Evolutionary conservation across 2,329 filamentous ascomycete species (phyloP).

Genomic region (Ceratocystis cacaofunesta): DNA sequence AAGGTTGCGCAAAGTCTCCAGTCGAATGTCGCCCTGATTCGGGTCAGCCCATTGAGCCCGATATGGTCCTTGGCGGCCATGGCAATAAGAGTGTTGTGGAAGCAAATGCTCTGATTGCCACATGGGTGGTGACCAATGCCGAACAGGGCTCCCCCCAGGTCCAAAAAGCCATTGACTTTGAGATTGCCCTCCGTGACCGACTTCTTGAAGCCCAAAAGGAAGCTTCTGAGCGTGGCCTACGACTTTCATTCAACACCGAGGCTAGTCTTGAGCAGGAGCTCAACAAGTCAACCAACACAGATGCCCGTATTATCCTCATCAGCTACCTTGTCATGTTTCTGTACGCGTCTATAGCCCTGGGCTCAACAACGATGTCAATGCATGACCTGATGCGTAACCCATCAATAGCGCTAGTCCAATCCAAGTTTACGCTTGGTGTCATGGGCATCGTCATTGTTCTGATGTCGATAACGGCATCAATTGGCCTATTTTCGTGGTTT

Average conservation of each 20-base stretch:
- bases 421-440: constrained; percentile 91
- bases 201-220: constrained; percentile 69
- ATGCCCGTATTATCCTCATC: constrained; percentile 89
- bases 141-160: constrained; percentile 58
- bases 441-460: constrained; percentile 89
- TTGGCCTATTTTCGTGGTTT: constrained; percentile 82
- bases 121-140: constrained; percentile 88
- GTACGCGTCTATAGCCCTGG: constrained; percentile 84
- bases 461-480: constrained; percentile 92
- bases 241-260: constrained; percentile 89
- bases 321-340: constrained; percentile 99
- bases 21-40: constrained; percentile 79
- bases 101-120: constrained; percentile 68
- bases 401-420: constrained; percentile 74
- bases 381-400: constrained; percentile 69
- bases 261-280: constrained; percentile 89
- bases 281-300: constrained; percentile 96
- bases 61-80: constrained; percentile 75
- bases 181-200: constrained; percentile 58
- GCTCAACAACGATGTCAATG: constrained; percentile 68
- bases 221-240: constrained; percentile 59
- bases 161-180: constrained; percentile 73
- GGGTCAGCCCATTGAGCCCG: constrained; percentile 72
- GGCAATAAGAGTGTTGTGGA: constrained; percentile 48
- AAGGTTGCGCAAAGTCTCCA: constrained; percentile 61